Base-by-base conservation (phyloP, 2,329 filamentous ascomycete species). In the Berkeleyomyces basicola region DNA sequence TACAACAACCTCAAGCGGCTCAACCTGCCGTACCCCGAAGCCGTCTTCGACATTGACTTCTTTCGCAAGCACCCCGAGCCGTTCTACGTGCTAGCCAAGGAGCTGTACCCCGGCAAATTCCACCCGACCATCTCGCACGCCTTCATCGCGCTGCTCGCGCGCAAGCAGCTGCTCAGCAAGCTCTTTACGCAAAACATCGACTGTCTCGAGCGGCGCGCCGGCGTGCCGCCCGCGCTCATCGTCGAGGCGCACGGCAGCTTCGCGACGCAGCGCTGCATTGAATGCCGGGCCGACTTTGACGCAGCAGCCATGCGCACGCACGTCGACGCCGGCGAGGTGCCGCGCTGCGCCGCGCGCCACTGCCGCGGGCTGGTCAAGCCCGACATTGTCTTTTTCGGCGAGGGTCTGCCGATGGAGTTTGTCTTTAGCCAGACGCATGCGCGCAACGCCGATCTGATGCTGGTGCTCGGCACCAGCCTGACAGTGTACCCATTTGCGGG, bases 181-280 rank as follows among this genome's bases (percentile, higher is more conserved):
- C 82, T 93, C 61, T 99, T 97, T 73, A 96, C 93, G 0, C 93
- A 99, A 71, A 99, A 99, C 70, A 97, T 99, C 67, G 93, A 99
- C 75, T 96, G 90, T 69, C 79, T 99, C 10, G 93, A 99, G 74
- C 83, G 91, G 31, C 80, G 82, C 67, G 93, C 92, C 10, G 93
- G 93, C 36, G 84, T 99, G 0, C 88, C 90, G 0, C 79, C 77
- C 0, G 84, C 92, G 1, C 84, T 82, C 72, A 91, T 99, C 59
- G 79, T 99, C 40, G 92, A 97, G 74, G 93, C 93, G 0, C 93
- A 99, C 72, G 93, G 93, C 55, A 96, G 90, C 71, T 99, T 97
- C 71, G 92, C 92, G 31, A 83, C 82, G 0, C 92, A 97, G 74
- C 82, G 86, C 67, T 99, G 93, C 72, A 91, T 97, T 68, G 90